Evolutionary conservation across 2,329 filamentous ascomycete genomes (phyloP).

Genomic region (Xylariales sp.): DNA sequence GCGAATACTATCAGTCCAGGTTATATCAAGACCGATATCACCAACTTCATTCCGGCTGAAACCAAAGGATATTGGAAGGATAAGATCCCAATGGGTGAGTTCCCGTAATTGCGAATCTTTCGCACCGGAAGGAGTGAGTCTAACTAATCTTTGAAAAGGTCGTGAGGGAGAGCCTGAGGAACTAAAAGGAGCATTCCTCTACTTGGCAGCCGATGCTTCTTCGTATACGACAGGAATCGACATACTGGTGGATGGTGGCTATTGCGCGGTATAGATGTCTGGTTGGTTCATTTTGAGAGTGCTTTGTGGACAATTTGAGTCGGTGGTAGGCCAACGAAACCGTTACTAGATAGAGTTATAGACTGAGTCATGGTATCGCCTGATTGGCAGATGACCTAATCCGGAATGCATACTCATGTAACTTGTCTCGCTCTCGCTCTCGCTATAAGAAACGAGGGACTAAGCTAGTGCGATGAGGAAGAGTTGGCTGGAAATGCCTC

Average conservation of each 20-base stretch:
- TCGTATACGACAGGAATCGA: slow-evolving; percentile 75
- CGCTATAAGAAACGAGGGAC: no score
- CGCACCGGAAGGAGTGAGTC: not conserved
- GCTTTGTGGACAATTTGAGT: no score
- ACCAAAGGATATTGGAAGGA: slow-evolving; percentile 70
- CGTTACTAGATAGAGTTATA: no score
- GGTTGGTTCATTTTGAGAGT: no score
- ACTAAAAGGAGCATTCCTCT: slow-evolving; percentile 78
- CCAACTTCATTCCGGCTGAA: slow-evolving; percentile 58
- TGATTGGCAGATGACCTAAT: no score
- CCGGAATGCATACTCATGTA: no score
- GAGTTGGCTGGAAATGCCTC: no score
- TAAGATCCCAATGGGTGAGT: slow-evolving; percentile 62
- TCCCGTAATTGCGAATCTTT: not conserved
- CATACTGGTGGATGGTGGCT: slow-evolving; percentile 72
- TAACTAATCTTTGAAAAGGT: slow-evolving; percentile 25
- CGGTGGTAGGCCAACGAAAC: no score
- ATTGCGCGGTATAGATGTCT: no score
- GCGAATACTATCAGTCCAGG: slow-evolving; percentile 70
- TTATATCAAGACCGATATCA: slow-evolving; percentile 72
- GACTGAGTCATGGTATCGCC: no score
- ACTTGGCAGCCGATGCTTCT: slow-evolving; percentile 78
- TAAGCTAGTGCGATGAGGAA: no score
- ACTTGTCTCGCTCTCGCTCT: no score
- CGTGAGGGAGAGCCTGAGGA: slow-evolving; percentile 69